Percentiles rank a stretch among this genome's conserved stretches.
These are phyloP conservation scores for Dioscorea zingiberensis DNA, from an alignment of 106 monocot genomes.

Conservation along the genomic window DNA sequence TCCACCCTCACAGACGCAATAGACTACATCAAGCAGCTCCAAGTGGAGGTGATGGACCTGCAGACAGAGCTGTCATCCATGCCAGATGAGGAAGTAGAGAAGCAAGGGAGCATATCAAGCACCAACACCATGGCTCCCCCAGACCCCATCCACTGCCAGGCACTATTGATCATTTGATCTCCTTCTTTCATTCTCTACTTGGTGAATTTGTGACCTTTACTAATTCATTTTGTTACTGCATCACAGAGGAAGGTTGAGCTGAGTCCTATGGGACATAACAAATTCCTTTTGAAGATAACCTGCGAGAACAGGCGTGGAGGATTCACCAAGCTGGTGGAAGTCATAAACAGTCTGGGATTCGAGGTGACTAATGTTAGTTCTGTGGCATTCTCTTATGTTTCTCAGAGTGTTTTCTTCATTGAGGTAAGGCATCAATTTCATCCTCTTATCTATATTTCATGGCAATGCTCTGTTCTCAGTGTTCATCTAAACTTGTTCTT, in stretches of 20 bases:
- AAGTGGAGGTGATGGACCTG: constrained; percentile 43
- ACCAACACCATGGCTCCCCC: constrained; percentile 4
- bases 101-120: constrained; percentile 27
- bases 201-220: not conserved
- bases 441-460: not conserved
- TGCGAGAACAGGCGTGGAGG: constrained; percentile 16
- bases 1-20: constrained; percentile 71
- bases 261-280: constrained; percentile 27
- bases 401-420: constrained; percentile 23
- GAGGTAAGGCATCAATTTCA: constrained; percentile 22
- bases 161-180: constrained; percentile 3
- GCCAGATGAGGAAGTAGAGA: constrained; percentile 19
- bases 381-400: constrained; percentile 17
- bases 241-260: constrained; percentile 33
- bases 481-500: not conserved
- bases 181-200: not conserved
- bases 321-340: constrained; percentile 37
- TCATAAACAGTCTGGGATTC: constrained; percentile 18
- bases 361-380: constrained; percentile 30
- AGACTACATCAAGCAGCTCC: constrained; percentile 58
- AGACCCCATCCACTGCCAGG: constrained; percentile 26
- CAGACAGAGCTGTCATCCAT: constrained; percentile 37
- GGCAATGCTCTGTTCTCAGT: not conserved
- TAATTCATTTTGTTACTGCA: not conserved
- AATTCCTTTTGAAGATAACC: constrained; percentile 33